A percentile compares a stretch with the other conserved stretches of the same genome.
Evolutionary conservation across 2,329 filamentous ascomycete genomes (phyloP).

Genomic region (Venturia asperata): DNA sequence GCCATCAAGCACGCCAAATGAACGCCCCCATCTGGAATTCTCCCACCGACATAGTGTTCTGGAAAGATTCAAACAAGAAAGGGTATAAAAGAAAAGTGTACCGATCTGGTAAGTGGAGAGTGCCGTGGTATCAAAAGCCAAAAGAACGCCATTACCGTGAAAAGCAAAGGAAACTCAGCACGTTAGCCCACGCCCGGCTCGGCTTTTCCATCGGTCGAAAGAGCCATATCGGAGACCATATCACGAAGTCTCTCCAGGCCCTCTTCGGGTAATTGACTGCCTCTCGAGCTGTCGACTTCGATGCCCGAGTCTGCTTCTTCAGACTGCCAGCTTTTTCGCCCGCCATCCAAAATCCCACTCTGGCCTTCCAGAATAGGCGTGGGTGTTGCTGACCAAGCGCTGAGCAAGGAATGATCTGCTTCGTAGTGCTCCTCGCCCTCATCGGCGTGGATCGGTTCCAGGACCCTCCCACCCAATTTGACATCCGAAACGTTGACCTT

Average conservation of each 20-base stretch:
- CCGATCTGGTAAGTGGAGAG: conserved; percentile 11
- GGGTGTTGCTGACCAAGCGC: conserved; percentile 12
- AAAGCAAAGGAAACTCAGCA: neutral
- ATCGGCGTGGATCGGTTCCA: conserved; percentile 39
- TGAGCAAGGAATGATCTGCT: conserved; percentile 13
- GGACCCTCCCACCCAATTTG: conserved; percentile 70
- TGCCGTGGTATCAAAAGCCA: conserved; percentile 3
- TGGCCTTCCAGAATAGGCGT: neutral
- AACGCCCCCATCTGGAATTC: neutral
- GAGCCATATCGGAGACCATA: neutral
- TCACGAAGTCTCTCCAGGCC: neutral
- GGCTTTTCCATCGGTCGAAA: neutral
- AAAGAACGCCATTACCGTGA: neutral
- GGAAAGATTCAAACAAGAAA: neutral
- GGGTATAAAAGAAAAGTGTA: conserved; percentile 11
- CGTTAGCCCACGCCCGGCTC: conserved; percentile 1
- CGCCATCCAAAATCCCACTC: neutral
- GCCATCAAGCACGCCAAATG: neutral
- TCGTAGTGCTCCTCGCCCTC: conserved; percentile 12
- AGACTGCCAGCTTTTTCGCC: conserved; percentile 14
- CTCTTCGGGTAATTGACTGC: neutral
- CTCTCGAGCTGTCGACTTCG: conserved; percentile 3
- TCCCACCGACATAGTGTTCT: neutral
- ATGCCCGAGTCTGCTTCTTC: conserved; percentile 14
- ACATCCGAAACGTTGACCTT: conserved; percentile 65